Percentiles rank a stretch among this genome's conserved stretches.
Evolutionary conservation across 2,329 filamentous ascomycete species (phyloP).

Genomic region (Stagonosporopsis chrysanthemi): DNA sequence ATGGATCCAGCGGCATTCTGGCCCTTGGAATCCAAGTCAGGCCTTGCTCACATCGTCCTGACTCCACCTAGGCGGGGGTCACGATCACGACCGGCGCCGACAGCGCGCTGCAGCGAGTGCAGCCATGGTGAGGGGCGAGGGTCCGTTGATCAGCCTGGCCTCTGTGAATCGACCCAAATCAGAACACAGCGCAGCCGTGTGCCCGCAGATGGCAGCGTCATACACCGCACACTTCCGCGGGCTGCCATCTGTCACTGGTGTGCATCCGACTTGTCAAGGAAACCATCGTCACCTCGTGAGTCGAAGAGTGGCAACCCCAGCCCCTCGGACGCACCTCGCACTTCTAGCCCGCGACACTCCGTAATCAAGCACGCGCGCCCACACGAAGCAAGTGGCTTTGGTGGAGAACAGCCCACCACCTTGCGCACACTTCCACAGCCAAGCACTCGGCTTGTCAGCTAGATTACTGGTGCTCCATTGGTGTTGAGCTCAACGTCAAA

Average conservation of each 20-base stretch:
- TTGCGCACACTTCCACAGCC: conserved; percentile 22
- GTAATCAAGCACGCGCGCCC: conserved; percentile 27
- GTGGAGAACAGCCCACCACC: conserved; percentile 20
- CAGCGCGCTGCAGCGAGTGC: conserved; percentile 12
- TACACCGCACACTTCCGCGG: conserved; percentile 18
- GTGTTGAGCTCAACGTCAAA: conserved; percentile 20
- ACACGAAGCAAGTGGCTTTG: conserved; percentile 17
- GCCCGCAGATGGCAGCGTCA: conserved; percentile 32
- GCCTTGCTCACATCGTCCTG: conserved; percentile 16
- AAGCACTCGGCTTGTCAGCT: conserved; percentile 15
- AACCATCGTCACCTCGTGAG: conserved; percentile 27
- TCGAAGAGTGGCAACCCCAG: conserved; percentile 26
- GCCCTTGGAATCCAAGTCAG: conserved; percentile 17
- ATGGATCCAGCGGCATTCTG: conserved; percentile 27
- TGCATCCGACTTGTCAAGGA: conserved; percentile 20
- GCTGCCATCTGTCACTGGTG: conserved; percentile 19
- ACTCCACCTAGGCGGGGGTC: conserved; percentile 21
- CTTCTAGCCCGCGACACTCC: conserved; percentile 26
- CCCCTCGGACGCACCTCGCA: conserved; percentile 23
- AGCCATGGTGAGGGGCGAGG: conserved; percentile 20
- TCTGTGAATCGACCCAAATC: conserved; percentile 24
- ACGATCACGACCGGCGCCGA: conserved; percentile 23
- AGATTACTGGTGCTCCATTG: conserved; percentile 7
- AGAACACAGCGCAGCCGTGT: conserved; percentile 26
- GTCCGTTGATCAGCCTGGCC: conserved; percentile 25